Evolutionary conservation across 2,329 filamentous ascomycete species (phyloP).

Genomic region (Colletotrichum tropicale): DNA sequence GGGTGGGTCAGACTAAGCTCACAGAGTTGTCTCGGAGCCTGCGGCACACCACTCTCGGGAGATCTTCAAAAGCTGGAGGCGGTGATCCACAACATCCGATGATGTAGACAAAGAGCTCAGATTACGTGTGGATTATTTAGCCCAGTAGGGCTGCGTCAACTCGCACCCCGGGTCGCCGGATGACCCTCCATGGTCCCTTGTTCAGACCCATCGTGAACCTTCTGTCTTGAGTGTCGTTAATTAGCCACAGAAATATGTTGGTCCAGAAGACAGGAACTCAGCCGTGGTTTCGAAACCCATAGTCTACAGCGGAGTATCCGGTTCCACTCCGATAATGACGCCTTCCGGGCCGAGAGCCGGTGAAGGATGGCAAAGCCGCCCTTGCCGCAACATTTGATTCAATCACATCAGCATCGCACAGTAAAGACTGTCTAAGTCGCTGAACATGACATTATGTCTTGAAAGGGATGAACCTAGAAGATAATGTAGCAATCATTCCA

Average conservation of each 20-base stretch:
- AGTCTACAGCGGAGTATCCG: accelerated
- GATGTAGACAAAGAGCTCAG: background rate
- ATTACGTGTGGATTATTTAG: background rate
- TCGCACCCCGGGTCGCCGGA: background rate
- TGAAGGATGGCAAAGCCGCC: background rate
- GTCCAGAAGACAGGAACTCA: background rate
- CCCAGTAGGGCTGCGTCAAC: background rate
- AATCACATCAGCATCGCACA: background rate
- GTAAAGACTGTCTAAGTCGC: background rate
- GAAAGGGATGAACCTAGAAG: background rate
- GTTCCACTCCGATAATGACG: background rate
- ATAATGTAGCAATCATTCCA: background rate
- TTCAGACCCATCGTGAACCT: background rate
- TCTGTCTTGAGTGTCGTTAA: background rate
- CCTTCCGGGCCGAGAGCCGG: background rate
- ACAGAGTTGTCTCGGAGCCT: background rate
- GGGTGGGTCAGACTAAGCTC: background rate
- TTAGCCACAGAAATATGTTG: background rate
- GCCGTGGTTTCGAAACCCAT: background rate
- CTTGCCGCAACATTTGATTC: background rate
- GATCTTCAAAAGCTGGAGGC: background rate
- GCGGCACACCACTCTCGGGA: background rate
- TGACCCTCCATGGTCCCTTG: background rate
- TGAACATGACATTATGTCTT: no score
- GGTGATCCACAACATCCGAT: background rate